Evolutionary conservation across 2,329 filamentous ascomycete genomes (phyloP).

Genomic region (Paecilomyces sp.): DNA sequence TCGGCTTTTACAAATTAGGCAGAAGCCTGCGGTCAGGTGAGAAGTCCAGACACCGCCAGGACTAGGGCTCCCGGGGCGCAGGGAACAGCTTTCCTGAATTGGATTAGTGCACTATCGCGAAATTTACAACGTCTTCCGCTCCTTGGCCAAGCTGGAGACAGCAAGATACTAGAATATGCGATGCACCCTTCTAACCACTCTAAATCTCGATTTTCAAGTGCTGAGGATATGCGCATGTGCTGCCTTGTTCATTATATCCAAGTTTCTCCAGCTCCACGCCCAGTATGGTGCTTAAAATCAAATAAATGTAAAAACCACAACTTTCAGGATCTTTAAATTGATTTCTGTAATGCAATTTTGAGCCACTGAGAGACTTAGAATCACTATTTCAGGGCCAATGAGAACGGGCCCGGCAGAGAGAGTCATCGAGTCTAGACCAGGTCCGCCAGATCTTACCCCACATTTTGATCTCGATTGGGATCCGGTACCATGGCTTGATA

Average conservation of each 20-base stretch:
- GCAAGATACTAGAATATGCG: not conserved
- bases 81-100: not conserved
- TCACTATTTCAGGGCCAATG: not conserved
- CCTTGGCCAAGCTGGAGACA: not conserved
- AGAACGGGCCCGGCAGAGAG: not conserved
- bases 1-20: not conserved
- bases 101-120: not conserved
- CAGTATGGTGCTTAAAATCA: not conserved
- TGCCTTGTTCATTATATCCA: not conserved
- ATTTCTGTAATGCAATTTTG: not conserved
- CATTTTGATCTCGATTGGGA: not conserved
- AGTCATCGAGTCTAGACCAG: not conserved
- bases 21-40: not conserved
- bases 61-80: no score
- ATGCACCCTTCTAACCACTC: not conserved
- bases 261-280: not conserved
- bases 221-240: not conserved
- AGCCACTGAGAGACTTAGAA: not conserved
- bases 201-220: not conserved
- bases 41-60: not conserved
- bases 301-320: not conserved
- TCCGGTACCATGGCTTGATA: not conserved
- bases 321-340: not conserved
- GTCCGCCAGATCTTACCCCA: no score
- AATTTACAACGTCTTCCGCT: not conserved